Conservation (phyloP, 2,329 filamentous ascomycete species). For the Diplodia mutila region DNA sequence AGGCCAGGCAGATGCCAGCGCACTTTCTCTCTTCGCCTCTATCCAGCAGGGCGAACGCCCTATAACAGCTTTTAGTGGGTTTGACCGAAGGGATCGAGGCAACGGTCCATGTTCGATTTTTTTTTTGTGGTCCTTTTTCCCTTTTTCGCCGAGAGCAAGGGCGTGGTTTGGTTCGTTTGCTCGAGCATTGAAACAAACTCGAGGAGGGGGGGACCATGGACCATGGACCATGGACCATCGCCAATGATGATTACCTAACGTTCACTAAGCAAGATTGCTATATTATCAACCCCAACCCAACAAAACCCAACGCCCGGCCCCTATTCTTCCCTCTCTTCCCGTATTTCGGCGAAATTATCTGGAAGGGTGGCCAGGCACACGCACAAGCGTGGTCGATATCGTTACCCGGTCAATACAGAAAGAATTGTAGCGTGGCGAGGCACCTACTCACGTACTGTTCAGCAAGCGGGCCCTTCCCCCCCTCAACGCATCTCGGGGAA, state of each 20-base stretch:
- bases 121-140: not conserved
- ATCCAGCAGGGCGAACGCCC: too few relatives aligned
- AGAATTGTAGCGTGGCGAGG: not conserved
- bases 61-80: not conserved
- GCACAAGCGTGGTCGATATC: too few relatives aligned
- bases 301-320: not conserved
- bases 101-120: not conserved
- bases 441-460: not conserved
- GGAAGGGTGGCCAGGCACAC: too few relatives aligned
- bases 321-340: not conserved
- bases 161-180: not conserved
- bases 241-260: not conserved
- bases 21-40: not conserved
- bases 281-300: not conserved
- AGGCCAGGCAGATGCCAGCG: not conserved
- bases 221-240: too few relatives aligned
- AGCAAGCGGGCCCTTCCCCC: not conserved
- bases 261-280: not conserved
- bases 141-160: not conserved
- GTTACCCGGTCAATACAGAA: not conserved
- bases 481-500: not conserved
- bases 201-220: too few relatives aligned
- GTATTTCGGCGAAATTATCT: not conserved
- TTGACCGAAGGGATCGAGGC: not conserved
- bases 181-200: too few relatives aligned